Evolutionary conservation across 805 yeast species (phyloP).

Genomic region (Yarrowia hollandica): DNA sequence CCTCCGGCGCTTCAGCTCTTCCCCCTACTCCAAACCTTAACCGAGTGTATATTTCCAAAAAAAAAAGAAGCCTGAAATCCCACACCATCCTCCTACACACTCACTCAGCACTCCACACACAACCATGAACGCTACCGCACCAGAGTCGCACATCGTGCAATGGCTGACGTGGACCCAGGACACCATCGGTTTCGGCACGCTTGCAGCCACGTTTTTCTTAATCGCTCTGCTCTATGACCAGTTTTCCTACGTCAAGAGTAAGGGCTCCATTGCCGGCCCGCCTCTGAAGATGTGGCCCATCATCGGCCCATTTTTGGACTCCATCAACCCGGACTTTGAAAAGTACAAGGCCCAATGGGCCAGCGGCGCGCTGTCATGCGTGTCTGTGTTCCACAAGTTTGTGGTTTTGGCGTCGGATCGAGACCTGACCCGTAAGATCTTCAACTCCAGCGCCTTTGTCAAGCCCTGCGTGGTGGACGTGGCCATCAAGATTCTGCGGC

Average conservation of each 20-base stretch:
- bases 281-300: slow-evolving; percentile 85
- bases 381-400: slow-evolving; percentile 95
- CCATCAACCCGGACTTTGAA: slow-evolving; percentile 92
- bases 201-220: slow-evolving; percentile 31
- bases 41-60: neutral
- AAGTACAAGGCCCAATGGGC: slow-evolving; percentile 92
- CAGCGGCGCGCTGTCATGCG: slow-evolving; percentile 93
- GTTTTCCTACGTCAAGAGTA: slow-evolving; percentile 71
- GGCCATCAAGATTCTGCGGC: slow-evolving; percentile 89
- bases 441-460: slow-evolving; percentile 81
- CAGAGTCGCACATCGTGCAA: slow-evolving; percentile 26
- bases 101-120: neutral
- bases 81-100: neutral
- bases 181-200: slow-evolving; percentile 23
- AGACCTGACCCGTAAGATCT: slow-evolving; percentile 82
- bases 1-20: neutral
- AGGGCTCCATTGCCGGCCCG: slow-evolving; percentile 93
- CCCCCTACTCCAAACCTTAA: neutral
- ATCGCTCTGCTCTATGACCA: slow-evolving; percentile 41
- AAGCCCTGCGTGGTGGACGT: slow-evolving; percentile 99
- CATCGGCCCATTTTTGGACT: slow-evolving; percentile 93
- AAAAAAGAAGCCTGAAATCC: neutral
- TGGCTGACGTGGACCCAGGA: slow-evolving; percentile 29
- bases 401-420: slow-evolving; percentile 90
- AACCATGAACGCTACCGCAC: slow-evolving; percentile 18